These are phyloP conservation scores for Didymella pomorum DNA, from an alignment of 2,329 filamentous ascomycete species.

Conservation along the genomic window DNA sequence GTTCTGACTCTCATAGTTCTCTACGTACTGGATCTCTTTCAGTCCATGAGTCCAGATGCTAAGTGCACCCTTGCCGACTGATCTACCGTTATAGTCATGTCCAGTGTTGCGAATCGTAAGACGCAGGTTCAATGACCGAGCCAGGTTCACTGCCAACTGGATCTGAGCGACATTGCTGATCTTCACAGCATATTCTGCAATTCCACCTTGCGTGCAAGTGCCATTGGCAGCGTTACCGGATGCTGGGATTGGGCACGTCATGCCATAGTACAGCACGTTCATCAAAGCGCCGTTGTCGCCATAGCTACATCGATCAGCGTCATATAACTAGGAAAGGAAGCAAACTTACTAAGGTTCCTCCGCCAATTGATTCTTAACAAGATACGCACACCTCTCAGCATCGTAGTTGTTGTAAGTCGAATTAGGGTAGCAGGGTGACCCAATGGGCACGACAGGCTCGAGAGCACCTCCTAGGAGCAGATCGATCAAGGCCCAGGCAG, in stretches of 20 bases:
- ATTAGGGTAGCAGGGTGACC: constrained; percentile 39
- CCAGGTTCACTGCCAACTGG: constrained; percentile 46
- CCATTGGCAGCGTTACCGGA: constrained; percentile 28
- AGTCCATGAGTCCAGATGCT: constrained; percentile 44
- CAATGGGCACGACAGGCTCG: constrained; percentile 38
- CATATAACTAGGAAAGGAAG: not conserved
- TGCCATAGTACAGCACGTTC: constrained; percentile 42
- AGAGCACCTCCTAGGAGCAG: constrained; percentile 36
- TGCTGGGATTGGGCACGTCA: constrained; percentile 36
- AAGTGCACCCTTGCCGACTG: constrained; percentile 37
- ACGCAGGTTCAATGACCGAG: constrained; percentile 42
- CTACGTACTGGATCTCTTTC: constrained; percentile 41
- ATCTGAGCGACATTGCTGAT: constrained; percentile 43
- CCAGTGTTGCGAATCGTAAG: constrained; percentile 45
- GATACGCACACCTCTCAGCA: constrained; percentile 32
- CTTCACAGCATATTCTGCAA: constrained; percentile 40
- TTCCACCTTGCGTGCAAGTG: constrained; percentile 44
- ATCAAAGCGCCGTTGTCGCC: constrained; percentile 38
- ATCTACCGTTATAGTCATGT: constrained; percentile 44
- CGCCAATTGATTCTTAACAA: constrained; percentile 26
- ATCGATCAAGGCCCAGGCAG: constrained; percentile 34
- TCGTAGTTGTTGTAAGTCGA: constrained; percentile 42
- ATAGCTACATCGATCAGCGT: constrained; percentile 24
- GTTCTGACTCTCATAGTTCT: constrained; percentile 33
- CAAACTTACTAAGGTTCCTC: constrained; percentile 34